Percentiles rank a stretch among this genome's conserved stretches.
phyloP scores from a whole-genome alignment of 495 filamentous ascomycete species.

The Rhizodiscina lignyota region DNA sequence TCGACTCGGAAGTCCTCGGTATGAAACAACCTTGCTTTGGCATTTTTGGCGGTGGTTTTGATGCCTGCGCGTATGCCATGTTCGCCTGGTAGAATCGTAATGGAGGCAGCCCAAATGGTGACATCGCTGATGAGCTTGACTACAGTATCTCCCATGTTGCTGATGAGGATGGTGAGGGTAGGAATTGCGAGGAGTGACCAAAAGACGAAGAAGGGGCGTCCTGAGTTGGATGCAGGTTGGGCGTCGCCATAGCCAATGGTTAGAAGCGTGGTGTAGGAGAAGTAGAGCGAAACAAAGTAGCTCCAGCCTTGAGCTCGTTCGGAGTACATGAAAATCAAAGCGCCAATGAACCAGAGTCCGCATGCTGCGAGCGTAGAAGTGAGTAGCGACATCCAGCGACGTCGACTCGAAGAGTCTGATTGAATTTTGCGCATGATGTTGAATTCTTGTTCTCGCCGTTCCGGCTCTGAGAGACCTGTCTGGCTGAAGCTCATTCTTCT shows the following conservation, averaged over 20 bases:
- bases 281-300: slow-evolving; percentile 73
- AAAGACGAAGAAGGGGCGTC: slow-evolving; percentile 72
- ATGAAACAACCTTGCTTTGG: too few relatives aligned
- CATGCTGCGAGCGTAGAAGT: slow-evolving; percentile 48
- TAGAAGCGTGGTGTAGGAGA: slow-evolving; percentile 58
- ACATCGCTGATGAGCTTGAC: slow-evolving; percentile 51
- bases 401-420: slow-evolving; percentile 32
- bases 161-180: slow-evolving; percentile 68
- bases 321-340: slow-evolving; percentile 46
- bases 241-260: slow-evolving; percentile 82
- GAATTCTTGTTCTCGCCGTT: slow-evolving; percentile 59
- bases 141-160: slow-evolving; percentile 66
- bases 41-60: slow-evolving; percentile 11
- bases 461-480: slow-evolving; percentile 27
- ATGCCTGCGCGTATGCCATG: slow-evolving; percentile 19
- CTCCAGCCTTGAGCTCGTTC: slow-evolving; percentile 45
- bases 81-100: slow-evolving; percentile 66
- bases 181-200: slow-evolving; percentile 80
- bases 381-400: slow-evolving; percentile 51
- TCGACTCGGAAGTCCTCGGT: background rate
- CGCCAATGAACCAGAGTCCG: slow-evolving; percentile 66
- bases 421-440: slow-evolving; percentile 66
- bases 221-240: slow-evolving; percentile 49
- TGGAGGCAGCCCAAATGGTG: slow-evolving; percentile 50
- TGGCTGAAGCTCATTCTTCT: slow-evolving; percentile 16